Conservation (phyloP, 805 yeast genomes). For the Metschnikowia anglica region DNA sequence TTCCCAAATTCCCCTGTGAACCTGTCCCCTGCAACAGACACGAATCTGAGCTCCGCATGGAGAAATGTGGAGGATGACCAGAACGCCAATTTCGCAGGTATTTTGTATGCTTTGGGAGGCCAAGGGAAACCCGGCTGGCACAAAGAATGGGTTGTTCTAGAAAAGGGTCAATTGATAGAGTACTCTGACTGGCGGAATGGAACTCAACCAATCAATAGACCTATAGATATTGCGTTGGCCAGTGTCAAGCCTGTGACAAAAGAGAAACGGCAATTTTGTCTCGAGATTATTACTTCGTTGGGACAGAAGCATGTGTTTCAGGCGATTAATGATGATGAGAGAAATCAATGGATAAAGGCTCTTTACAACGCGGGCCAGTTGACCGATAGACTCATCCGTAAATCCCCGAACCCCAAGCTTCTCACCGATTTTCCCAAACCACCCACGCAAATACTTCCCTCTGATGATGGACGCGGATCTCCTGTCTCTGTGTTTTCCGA, state of each 20-base stretch:
- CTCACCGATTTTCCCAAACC: constrained; percentile 23
- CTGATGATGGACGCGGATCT: constrained; percentile 23
- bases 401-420: constrained; percentile 4
- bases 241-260: constrained; percentile 50
- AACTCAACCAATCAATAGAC: constrained; percentile 55
- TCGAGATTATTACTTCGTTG: constrained; percentile 71
- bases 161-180: constrained; percentile 66
- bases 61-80: constrained; percentile 22
- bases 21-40: constrained; percentile 6
- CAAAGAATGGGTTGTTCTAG: constrained; percentile 79
- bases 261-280: constrained; percentile 57
- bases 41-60: not conserved
- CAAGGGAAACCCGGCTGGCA: constrained; percentile 77
- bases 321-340: constrained; percentile 66
- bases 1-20: constrained; percentile 22
- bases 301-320: constrained; percentile 71
- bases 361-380: constrained; percentile 59
- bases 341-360: constrained; percentile 65
- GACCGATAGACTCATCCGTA: constrained; percentile 18
- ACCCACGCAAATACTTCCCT: constrained; percentile 16
- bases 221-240: constrained; percentile 70
- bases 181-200: constrained; percentile 81
- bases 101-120: constrained; percentile 58
- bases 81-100: constrained; percentile 43
- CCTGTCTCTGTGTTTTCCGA: constrained; percentile 36